Percentiles rank a stretch among this genome's conserved stretches.
Evolutionary conservation across 2,329 filamentous ascomycete genomes (phyloP).

Genomic region (Paraphoma chrysanthemicola): DNA sequence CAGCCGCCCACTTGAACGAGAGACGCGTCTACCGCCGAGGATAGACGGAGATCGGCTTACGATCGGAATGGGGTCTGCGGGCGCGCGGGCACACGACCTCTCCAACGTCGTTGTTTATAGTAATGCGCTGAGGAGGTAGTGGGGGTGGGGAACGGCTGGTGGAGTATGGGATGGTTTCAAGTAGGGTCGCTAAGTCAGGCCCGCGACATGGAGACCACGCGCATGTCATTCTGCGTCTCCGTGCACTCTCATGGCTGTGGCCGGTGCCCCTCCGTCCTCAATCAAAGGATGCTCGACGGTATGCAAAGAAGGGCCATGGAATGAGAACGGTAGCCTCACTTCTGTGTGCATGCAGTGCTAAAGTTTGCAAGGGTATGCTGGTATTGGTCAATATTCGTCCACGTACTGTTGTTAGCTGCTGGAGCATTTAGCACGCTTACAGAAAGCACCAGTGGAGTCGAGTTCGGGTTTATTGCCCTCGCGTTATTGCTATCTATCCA

Average conservation of each 20-base stretch:
- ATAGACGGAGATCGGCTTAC: slow-evolving; percentile 14
- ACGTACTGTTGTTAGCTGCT: slow-evolving; percentile 39
- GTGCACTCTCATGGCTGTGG: slow-evolving; percentile 23
- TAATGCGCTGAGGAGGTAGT: slow-evolving; percentile 29
- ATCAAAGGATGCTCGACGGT: slow-evolving; percentile 32
- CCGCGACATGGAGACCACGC: slow-evolving; percentile 17
- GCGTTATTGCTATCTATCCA: slow-evolving; percentile 18
- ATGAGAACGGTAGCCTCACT: slow-evolving; percentile 41
- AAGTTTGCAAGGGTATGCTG: slow-evolving; percentile 25
- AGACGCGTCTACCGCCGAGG: slow-evolving; percentile 27
- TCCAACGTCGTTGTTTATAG: slow-evolving; percentile 29
- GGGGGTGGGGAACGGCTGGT: slow-evolving; percentile 31
- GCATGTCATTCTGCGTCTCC: slow-evolving; percentile 24
- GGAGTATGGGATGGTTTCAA: slow-evolving; percentile 30
- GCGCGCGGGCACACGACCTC: slow-evolving; percentile 31
- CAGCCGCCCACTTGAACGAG: slow-evolving; percentile 20
- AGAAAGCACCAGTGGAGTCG: slow-evolving; percentile 15
- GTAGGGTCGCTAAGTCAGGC: slow-evolving; percentile 21
- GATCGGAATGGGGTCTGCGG: slow-evolving; percentile 13
- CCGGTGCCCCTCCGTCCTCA: slow-evolving; percentile 24
- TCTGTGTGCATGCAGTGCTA: slow-evolving; percentile 29
- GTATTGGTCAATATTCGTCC: slow-evolving; percentile 35
- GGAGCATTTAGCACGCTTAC: slow-evolving; percentile 20
- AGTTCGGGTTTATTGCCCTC: slow-evolving; percentile 18
- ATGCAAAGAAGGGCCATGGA: slow-evolving; percentile 37